phyloP scores from a whole-genome alignment of 805 yeast species.

The Candida saitoana region DNA sequence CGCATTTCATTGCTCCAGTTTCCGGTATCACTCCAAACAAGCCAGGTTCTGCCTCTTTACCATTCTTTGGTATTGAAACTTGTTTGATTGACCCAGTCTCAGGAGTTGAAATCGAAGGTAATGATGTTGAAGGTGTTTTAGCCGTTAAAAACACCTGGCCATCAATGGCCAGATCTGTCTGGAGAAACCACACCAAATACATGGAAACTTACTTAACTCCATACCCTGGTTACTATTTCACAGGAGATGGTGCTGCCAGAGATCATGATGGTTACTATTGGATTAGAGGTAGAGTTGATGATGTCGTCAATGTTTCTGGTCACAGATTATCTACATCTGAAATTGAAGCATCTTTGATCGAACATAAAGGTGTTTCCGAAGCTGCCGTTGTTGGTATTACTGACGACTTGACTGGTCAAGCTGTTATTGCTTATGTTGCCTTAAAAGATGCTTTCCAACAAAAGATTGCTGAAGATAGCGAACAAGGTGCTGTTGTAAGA shows the following conservation, averaged over 20 bases:
- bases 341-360: conserved; percentile 77
- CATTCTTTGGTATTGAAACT: conserved; percentile 78
- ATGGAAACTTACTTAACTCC: conserved; percentile 81
- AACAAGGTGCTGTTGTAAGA: conserved; percentile 51
- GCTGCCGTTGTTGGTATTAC: conserved; percentile 81
- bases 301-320: conserved; percentile 83
- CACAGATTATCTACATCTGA: conserved; percentile 88
- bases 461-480: conserved; percentile 27
- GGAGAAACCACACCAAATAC: conserved; percentile 70
- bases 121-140: conserved; percentile 76
- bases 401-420: conserved; percentile 83
- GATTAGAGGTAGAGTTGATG: conserved; percentile 85
- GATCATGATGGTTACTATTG: conserved; percentile 81
- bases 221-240: conserved; percentile 76
- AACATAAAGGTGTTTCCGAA: conserved; percentile 67
- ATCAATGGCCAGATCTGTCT: conserved; percentile 77
- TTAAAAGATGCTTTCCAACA: conserved; percentile 49
- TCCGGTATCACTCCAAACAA: conserved; percentile 75
- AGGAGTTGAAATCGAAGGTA: conserved; percentile 65
- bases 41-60: conserved; percentile 83
- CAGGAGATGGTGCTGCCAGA: conserved; percentile 89
- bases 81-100: conserved; percentile 69
- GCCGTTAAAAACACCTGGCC: conserved; percentile 78
- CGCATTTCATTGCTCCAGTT: conserved; percentile 72
- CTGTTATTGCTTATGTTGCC: conserved; percentile 78